Conservation (phyloP, 768 basidiomycete genomes). For the Amanita rimosa region DNA sequence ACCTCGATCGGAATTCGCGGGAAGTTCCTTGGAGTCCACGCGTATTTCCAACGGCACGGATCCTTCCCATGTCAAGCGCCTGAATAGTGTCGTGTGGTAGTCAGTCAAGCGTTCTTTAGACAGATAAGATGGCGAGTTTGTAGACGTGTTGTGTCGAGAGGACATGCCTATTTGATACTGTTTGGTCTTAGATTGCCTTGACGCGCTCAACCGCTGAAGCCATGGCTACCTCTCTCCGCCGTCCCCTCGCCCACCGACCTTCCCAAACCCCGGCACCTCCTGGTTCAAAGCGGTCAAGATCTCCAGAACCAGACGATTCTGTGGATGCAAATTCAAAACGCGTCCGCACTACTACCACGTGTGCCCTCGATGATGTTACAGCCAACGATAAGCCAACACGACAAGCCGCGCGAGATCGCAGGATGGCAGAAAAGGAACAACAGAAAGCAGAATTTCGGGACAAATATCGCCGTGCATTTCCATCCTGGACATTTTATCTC, state of each 20-base stretch:
- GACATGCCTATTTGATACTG: conserved; percentile 25
- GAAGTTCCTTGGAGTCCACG: conserved; percentile 81
- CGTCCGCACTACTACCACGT: conserved; percentile 20
- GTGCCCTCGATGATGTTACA: conserved; percentile 8
- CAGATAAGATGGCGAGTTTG: conserved; percentile 16
- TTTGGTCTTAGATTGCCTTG: not conserved
- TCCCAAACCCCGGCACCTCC: conserved; percentile 18
- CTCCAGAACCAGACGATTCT: conserved; percentile 35
- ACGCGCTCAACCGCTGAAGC: not conserved
- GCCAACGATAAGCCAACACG: conserved; percentile 20
- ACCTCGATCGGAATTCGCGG: conserved; percentile 81
- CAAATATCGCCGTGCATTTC: conserved; percentile 83
- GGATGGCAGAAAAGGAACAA: conserved; percentile 38
- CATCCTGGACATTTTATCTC: conserved; percentile 76
- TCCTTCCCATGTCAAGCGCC: conserved; percentile 85
- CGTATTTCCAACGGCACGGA: conserved; percentile 84
- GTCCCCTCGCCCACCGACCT: conserved; percentile 33
- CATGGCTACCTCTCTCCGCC: conserved; percentile 37
- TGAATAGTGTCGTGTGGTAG: conserved; percentile 68
- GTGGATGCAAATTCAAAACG: conserved; percentile 26
- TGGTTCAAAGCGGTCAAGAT: conserved; percentile 33
- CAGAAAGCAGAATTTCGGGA: conserved; percentile 62
- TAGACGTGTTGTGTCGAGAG: conserved; percentile 32
- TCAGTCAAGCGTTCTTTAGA: conserved; percentile 30
- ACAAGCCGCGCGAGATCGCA: conserved; percentile 28